Evolutionary conservation across 192 early-diverging fungal species (phyloP).

Genomic region (Coemansia brasiliensis): DNA sequence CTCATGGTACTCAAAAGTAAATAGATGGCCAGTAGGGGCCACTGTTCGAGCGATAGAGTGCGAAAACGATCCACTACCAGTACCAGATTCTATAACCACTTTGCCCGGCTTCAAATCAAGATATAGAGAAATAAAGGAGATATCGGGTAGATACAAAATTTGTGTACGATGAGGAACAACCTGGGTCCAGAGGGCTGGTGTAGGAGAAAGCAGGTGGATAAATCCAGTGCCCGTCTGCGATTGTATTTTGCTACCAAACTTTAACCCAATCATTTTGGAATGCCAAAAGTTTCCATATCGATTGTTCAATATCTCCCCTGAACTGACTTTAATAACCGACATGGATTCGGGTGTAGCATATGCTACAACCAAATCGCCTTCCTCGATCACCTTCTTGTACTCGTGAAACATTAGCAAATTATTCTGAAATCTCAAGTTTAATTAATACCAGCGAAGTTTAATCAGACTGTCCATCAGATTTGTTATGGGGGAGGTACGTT

Average conservation of each 20-base stretch:
- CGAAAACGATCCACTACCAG: constrained; percentile 96
- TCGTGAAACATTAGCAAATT: constrained; percentile 39
- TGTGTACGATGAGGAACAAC: constrained; percentile 93
- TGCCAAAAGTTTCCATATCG: constrained; percentile 80
- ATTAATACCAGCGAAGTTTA: background rate
- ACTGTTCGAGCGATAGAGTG: constrained; percentile 90
- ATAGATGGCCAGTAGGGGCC: constrained; percentile 84
- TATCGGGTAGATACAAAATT: constrained; percentile 94
- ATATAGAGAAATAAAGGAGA: constrained; percentile 80
- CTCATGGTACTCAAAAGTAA: constrained; percentile 93
- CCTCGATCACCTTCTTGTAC: constrained; percentile 62
- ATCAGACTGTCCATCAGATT: background rate
- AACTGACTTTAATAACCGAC: constrained; percentile 60
- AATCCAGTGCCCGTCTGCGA: constrained; percentile 68
- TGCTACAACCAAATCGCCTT: constrained; percentile 76
- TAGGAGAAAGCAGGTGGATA: constrained; percentile 85
- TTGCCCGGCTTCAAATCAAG: constrained; percentile 85
- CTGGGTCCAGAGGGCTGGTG: constrained; percentile 94
- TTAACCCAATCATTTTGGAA: constrained; percentile 80
- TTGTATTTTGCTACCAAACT: constrained; percentile 77
- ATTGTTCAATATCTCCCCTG: constrained; percentile 69
- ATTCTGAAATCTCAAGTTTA: background rate
- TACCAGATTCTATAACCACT: constrained; percentile 87
- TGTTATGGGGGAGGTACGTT: background rate
- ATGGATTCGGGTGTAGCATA: constrained; percentile 74